phyloP scores from a whole-genome alignment of 257 asterid species.

The Solanum neorickii region DNA sequence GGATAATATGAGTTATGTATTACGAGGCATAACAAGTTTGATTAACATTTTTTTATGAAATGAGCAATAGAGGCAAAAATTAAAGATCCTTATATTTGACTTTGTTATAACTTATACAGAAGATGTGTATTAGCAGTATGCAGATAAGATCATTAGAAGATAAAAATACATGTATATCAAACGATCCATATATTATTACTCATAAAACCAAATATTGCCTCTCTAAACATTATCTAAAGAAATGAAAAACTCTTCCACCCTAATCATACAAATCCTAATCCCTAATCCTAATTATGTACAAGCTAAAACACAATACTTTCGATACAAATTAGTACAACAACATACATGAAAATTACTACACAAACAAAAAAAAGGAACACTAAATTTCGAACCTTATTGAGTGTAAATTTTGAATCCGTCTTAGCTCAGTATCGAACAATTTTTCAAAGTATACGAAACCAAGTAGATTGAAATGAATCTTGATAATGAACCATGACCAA shows the following conservation, averaged over 20 bases:
- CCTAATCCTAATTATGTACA: neutral
- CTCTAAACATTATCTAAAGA: neutral
- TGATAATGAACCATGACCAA: slow-evolving; percentile 42
- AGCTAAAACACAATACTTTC: neutral
- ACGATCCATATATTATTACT: neutral
- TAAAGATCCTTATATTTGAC: neutral
- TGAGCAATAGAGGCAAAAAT: neutral
- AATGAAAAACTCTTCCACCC: neutral
- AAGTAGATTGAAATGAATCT: slow-evolving; percentile 28
- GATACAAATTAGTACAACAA: neutral
- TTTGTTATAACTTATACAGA: too few species aligned
- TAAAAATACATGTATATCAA: neutral
- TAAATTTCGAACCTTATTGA: neutral
- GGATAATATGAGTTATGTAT: neutral
- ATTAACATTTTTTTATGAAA: neutral
- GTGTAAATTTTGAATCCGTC: neutral
- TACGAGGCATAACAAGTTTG: neutral
- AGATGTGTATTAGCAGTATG: neutral
- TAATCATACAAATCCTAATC: neutral
- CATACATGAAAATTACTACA: neutral
- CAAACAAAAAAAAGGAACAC: neutral
- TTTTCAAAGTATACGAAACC: slow-evolving; percentile 23
- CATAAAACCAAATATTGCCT: neutral
- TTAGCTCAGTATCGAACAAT: neutral
- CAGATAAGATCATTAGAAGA: neutral